Base-by-base conservation (phyloP, 208 protist species). In the Wallacemonas rigidus region DNA sequence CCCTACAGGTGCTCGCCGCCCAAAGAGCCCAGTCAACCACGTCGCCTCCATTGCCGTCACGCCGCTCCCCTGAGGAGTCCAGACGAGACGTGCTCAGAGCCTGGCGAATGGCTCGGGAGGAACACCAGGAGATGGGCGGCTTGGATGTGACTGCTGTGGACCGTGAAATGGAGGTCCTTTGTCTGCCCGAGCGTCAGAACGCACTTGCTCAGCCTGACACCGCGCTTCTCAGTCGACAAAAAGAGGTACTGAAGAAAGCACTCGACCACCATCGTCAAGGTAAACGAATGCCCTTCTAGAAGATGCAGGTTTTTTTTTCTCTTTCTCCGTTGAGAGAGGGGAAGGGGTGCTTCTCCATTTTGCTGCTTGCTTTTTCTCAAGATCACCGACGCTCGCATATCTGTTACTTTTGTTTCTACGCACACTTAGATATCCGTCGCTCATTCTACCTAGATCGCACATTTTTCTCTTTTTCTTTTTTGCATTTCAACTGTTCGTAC, bases 181-280 rank as follows among this genome's bases (percentile, higher is more conserved):
- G n/a, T 72, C 45, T 69, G 48, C 73, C 64, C 35, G 55, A 35
- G 53, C 76, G 26, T 26, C 26, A 26, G 26, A 26, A 48, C 69
- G 65, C 50, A 54, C 9, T 14, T 4, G n/a, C 8, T 26, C 11
- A 36, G 5, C 57, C 40, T 5, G 45, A 43, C 11, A 69, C 44
- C 51, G 57, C 12, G 26, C 9, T 53, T 12, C 39, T 68, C 50
- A 62, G 38, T 36, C 35, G 50, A 1, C 9, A 43, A 47, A 55
- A 77, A 11, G 67, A 75, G 35, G 14, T 62, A 45, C 67, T 85
- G 6, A 47, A 74, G 3, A 65, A 61, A 47, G 76, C 83, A 14
- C 60, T 85, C 0, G 63, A 85, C 8, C 58, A 79, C 7, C 14
- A 72, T 14, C 72, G 76, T 8, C 39, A 40, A n/a, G 51, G 55